These are phyloP conservation scores for Sextonia rubra DNA, from an alignment of 164 flowering plant species.

Conservation along the genomic window DNA sequence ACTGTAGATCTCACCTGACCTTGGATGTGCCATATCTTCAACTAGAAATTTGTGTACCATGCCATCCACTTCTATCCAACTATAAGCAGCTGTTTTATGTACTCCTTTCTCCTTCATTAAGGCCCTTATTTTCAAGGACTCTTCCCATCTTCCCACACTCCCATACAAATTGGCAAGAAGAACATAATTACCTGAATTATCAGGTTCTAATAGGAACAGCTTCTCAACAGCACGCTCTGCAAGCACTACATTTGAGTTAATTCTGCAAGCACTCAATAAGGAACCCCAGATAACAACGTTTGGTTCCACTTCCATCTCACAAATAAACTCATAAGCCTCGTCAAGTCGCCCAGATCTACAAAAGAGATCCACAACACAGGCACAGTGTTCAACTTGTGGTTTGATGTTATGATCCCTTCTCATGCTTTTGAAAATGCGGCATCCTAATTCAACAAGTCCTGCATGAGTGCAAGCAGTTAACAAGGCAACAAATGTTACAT, in stretches of 20 bases:
- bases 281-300: constrained; percentile 50
- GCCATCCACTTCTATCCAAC: constrained; percentile 46
- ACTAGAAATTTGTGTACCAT: constrained; percentile 38
- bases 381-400: constrained; percentile 42
- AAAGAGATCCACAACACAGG: constrained; percentile 46
- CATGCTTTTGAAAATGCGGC: constrained; percentile 32
- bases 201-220: constrained; percentile 37
- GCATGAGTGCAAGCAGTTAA: constrained; percentile 47
- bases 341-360: constrained; percentile 35
- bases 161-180: constrained; percentile 40
- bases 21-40: constrained; percentile 34
- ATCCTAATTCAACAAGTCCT: constrained; percentile 42
- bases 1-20: constrained; percentile 25
- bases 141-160: constrained; percentile 42
- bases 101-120: constrained; percentile 32
- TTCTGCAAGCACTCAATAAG: constrained; percentile 41
- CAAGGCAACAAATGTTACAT: constrained; percentile 41
- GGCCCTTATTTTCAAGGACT: constrained; percentile 28
- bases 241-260: constrained; percentile 28
- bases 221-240: constrained; percentile 34
- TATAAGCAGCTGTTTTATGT: constrained; percentile 41
- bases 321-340: constrained; percentile 37
- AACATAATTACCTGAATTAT: constrained; percentile 48
- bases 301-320: constrained; percentile 39
- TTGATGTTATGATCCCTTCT: constrained; percentile 19